A percentile compares a stretch with the other conserved stretches of the same genome.
These are phyloP conservation scores for Novymonas esmeraldas DNA, from an alignment of 208 protist species.

Conservation along the genomic window DNA sequence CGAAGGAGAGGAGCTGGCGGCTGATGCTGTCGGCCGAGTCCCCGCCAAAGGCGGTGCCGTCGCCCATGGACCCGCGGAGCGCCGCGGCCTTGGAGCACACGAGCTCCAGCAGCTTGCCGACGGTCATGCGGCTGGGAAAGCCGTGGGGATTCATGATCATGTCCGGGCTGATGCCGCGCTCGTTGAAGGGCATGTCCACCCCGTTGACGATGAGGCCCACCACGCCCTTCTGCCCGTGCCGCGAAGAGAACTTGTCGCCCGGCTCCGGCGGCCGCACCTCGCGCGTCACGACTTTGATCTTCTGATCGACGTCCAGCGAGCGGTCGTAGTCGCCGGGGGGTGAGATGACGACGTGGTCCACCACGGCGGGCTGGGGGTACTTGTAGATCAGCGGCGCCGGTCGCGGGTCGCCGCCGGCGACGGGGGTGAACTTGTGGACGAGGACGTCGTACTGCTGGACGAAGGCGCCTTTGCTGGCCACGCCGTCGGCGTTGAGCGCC, in stretches of 20 bases:
- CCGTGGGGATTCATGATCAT: constrained; percentile 99
- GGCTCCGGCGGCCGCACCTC: constrained; percentile 94
- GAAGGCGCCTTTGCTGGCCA: constrained; percentile 89
- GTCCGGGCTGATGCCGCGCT: constrained; percentile 97
- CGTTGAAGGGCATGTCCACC: constrained; percentile 99
- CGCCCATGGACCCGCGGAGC: constrained; percentile 88
- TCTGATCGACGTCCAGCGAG: constrained; percentile 87
- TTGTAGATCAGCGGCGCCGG: constrained; percentile 91
- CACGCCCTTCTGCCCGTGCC: constrained; percentile 99
- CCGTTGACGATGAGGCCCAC: constrained; percentile 98
- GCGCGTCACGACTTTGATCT: constrained; percentile 96
- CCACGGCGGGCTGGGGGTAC: constrained; percentile 88
- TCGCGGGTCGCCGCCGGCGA: constrained; percentile 47
- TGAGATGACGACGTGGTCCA: constrained; percentile 95
- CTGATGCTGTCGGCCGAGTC: constrained; percentile 95
- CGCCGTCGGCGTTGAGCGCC: constrained; percentile 95
- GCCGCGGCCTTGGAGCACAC: constrained; percentile 97
- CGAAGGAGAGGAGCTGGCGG: constrained; percentile 77
- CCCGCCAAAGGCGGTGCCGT: constrained; percentile 97
- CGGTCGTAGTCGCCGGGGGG: constrained; percentile 85
- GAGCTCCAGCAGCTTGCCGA: constrained; percentile 99
- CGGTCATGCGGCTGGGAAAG: constrained; percentile 99
- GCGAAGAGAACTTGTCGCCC: constrained; percentile 99
- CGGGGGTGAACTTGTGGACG: constrained; percentile 95
- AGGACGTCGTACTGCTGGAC: constrained; percentile 92